A percentile compares a stretch with the other conserved stretches of the same genome.
These are phyloP conservation scores for Nepenthes gracilis DNA, from an alignment of 148 eudicot genomes.

Conservation along the genomic window DNA sequence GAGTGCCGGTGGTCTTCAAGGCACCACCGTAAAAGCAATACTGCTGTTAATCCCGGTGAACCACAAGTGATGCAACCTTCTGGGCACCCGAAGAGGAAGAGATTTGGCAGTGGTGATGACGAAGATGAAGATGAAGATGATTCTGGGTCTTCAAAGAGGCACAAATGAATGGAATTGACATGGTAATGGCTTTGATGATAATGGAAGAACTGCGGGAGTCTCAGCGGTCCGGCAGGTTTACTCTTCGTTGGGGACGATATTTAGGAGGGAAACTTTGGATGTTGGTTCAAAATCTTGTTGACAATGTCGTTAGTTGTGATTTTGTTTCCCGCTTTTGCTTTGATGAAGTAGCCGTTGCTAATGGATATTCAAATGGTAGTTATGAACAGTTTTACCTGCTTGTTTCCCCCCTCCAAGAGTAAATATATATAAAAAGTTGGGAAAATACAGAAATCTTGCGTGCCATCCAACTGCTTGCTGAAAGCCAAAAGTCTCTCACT, in stretches of 20 bases:
- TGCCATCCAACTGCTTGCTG: too few species aligned
- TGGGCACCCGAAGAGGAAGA: too few species aligned
- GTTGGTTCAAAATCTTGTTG: conserved; percentile 20
- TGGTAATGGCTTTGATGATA: not conserved
- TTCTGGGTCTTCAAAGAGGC: conserved; percentile 1
- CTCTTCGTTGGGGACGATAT: conserved; percentile 6
- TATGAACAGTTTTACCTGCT: not conserved
- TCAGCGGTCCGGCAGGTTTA: conserved; percentile 6
- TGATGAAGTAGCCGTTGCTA: conserved; percentile 26
- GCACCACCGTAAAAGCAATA: conserved; percentile 31
- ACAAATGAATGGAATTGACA: too few species aligned
- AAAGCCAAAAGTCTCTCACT: too few species aligned
- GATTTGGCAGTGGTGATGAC: too few species aligned
- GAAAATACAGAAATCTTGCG: too few species aligned
- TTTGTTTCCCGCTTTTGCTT: conserved; percentile 20
- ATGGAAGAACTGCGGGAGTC: not conserved
- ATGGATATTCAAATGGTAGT: conserved; percentile 39
- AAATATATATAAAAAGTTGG: too few species aligned
- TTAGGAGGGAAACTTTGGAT: conserved; percentile 21
- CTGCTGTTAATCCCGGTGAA: not conserved
- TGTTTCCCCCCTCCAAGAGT: not conserved
- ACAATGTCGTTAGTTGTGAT: conserved; percentile 25
- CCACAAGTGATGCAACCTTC: too few species aligned
- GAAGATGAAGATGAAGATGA: not conserved
- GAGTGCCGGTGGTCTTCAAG: conserved; percentile 28